Percentiles rank a stretch among this genome's conserved stretches.
These are phyloP conservation scores for Sphaerulina musiva DNA, from an alignment of 2,329 filamentous ascomycete genomes.

Conservation along the genomic window DNA sequence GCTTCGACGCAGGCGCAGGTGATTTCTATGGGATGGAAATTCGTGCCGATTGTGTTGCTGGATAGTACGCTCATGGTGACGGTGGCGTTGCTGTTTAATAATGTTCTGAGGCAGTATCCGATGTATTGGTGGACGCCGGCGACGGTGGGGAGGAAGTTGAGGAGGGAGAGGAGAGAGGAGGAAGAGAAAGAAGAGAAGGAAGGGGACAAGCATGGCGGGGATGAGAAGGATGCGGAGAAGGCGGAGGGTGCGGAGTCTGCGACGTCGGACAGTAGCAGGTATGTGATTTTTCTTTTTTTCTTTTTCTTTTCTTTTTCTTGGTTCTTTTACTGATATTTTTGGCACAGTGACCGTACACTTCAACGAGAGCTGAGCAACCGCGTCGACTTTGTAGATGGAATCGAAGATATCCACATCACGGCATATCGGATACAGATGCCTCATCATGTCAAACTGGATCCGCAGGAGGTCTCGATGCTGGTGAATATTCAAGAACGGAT, in stretches of 20 bases:
- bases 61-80: slow-evolving; percentile 39
- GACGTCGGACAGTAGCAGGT: slow-evolving; percentile 19
- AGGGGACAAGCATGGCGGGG: too few species aligned
- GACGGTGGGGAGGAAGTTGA: slow-evolving; percentile 32
- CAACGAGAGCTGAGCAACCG: slow-evolving; percentile 18
- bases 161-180: slow-evolving; percentile 15
- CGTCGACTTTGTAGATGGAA: slow-evolving; percentile 16
- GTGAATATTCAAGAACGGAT: slow-evolving; percentile 34
- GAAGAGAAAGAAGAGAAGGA: neutral
- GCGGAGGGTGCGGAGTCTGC: slow-evolving; percentile 7
- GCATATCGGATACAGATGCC: slow-evolving; percentile 33
- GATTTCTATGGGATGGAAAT: slow-evolving; percentile 43
- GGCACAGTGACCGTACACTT: slow-evolving; percentile 16
- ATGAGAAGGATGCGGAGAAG: slow-evolving; percentile 12
- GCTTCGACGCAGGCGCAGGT: slow-evolving; percentile 38
- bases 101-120: slow-evolving; percentile 43
- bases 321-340: neutral
- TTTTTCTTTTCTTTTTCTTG: too few species aligned
- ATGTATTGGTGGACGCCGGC: slow-evolving; percentile 46
- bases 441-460: slow-evolving; percentile 32
- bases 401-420: slow-evolving; percentile 30
- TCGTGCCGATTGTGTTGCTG: slow-evolving; percentile 39
- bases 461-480: slow-evolving; percentile 34
- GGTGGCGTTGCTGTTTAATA: slow-evolving; percentile 42
- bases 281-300: neutral